phyloP scores from a whole-genome alignment of 1,284 basidiomycete genomes.

The Microbotryomycetes sp. region DNA sequence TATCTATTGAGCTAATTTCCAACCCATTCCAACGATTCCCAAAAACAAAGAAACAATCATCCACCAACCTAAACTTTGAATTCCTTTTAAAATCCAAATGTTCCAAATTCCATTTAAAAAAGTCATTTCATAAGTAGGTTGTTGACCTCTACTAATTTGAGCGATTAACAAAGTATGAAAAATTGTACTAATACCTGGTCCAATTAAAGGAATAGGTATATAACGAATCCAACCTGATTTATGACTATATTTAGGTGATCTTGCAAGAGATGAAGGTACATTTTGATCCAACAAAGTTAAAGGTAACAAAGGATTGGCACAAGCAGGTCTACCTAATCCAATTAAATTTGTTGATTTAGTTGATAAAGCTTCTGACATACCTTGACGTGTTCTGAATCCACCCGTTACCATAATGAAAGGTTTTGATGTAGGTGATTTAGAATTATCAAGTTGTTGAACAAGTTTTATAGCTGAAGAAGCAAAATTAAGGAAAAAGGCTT shows the following conservation, averaged over 20 bases:
- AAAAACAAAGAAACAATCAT: neutral
- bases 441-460: slow-evolving; percentile 16
- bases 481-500: slow-evolving; percentile 45
- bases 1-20: neutral
- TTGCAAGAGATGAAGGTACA: slow-evolving; percentile 27
- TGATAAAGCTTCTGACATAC: slow-evolving; percentile 51
- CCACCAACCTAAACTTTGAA: neutral
- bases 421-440: slow-evolving; percentile 20
- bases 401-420: slow-evolving; percentile 74
- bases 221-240: slow-evolving; percentile 23
- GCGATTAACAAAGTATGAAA: slow-evolving; percentile 34
- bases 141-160: slow-evolving; percentile 17
- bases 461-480: slow-evolving; percentile 24
- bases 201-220: slow-evolving; percentile 38
- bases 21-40: neutral
- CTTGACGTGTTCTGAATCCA: slow-evolving; percentile 59
- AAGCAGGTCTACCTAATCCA: slow-evolving; percentile 65
- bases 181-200: slow-evolving; percentile 38
- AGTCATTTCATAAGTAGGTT: slow-evolving; percentile 2
- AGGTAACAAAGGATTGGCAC: slow-evolving; percentile 61
- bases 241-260: slow-evolving; percentile 35
- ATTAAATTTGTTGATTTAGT: slow-evolving; percentile 59
- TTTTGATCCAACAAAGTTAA: slow-evolving; percentile 32
- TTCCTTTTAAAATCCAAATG: neutral
- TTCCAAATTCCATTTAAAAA: neutral